Evolutionary conservation across 768 basidiomycete genomes (phyloP), one percentile per base, ranked within the genome.

Genomic region (Hemileccinum impolitum): DNA sequence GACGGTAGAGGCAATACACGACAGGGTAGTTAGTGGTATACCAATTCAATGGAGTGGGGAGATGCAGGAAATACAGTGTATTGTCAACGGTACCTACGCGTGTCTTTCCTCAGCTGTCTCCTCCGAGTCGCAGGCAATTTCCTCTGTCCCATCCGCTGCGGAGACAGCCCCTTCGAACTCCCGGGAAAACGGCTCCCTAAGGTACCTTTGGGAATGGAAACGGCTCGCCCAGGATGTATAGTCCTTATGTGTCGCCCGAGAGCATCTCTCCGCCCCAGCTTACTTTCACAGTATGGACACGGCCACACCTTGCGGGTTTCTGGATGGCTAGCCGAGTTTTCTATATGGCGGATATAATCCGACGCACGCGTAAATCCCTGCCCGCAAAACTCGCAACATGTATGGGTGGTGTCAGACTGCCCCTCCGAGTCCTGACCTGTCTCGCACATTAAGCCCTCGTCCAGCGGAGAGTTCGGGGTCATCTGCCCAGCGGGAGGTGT

Each of bases 241-340:
- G 60, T 54, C 13, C 44, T 57, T 13, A 66, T 50, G 30, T 65
- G 63, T 1, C 63, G 51, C 23, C 17, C 25, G 0, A 68, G 61
- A 4, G 63, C 66, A 28, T 65, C 63, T 30, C 48, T 55, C 6
- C 63, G 61, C n/a, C 64, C 60, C n/a, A 65, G 25, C 0, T 26
- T 12, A 5, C 44, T 57, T 1, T 61, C 31, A 19, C 63, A 65
- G 26, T 54, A 37, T 6, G 50, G 48, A 11, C 63, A 65, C 1
- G 54, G 60, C 62, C 63, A 63, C 31, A 62, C n/a, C 31, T 51
- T 62, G 3, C 63, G 56, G 0, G 62, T 63, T 14, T 56, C 62
- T 0, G 61, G 61, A 42, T 65, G 61, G 13, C 12, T 51, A 0
- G 54, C 21, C 2, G 60, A 59, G 14, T 63, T 62, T 39, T 64